phyloP scores from a whole-genome alignment of 306 rosid genomes.

The Alnus rubra region DNA sequence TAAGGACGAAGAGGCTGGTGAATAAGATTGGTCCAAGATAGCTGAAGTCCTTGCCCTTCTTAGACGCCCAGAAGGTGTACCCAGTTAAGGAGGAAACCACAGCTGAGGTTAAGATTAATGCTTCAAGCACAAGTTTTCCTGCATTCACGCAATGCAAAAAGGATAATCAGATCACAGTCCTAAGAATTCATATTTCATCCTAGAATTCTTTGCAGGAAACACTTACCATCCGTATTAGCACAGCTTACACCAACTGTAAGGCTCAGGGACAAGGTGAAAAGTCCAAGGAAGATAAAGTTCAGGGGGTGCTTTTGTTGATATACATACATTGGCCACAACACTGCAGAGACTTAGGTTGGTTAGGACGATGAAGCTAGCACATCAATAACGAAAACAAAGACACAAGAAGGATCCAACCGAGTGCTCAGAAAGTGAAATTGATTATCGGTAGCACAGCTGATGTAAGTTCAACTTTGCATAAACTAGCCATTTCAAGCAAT shows the following conservation, averaged over 20 bases:
- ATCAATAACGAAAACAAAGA: neutral
- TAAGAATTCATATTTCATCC: neutral
- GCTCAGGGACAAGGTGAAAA: slow-evolving; percentile 75
- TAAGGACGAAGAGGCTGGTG: slow-evolving; percentile 64
- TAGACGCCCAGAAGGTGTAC: slow-evolving; percentile 95
- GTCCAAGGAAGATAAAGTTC: slow-evolving; percentile 83
- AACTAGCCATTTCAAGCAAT: slow-evolving; percentile 1
- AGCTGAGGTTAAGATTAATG: slow-evolving; percentile 82
- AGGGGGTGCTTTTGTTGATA: slow-evolving; percentile 88
- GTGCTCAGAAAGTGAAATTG: neutral
- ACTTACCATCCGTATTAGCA: slow-evolving; percentile 78
- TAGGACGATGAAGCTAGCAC: neutral
- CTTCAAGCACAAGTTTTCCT: slow-evolving; percentile 95
- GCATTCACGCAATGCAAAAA: slow-evolving; percentile 32
- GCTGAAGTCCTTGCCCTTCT: slow-evolving; percentile 99
- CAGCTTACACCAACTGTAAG: slow-evolving; percentile 82
- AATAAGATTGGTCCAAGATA: slow-evolving; percentile 91
- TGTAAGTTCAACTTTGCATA: neutral
- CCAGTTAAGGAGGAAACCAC: slow-evolving; percentile 83
- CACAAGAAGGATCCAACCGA: neutral
- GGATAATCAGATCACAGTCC: neutral
- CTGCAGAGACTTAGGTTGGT: slow-evolving; percentile 28
- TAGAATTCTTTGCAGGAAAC: neutral
- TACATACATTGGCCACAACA: slow-evolving; percentile 76
- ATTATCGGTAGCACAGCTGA: neutral